Evolutionary conservation across 345 rosid species (phyloP).

Genomic region (Salix brachista): DNA sequence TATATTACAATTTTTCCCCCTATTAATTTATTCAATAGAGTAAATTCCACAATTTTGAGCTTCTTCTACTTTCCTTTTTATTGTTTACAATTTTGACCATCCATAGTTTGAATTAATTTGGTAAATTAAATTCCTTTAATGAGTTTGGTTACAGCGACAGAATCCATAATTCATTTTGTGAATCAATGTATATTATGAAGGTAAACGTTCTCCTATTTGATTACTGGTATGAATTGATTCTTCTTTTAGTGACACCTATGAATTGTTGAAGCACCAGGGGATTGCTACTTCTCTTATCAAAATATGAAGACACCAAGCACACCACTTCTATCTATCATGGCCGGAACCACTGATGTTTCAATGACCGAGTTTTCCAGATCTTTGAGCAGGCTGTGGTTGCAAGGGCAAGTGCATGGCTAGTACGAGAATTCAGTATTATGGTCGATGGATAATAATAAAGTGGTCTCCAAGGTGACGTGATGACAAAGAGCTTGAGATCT

Average conservation of each 20-base stretch:
- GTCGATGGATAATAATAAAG: neutral
- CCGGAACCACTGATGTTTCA: no score
- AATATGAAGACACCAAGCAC: neutral
- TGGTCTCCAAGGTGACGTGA: neutral
- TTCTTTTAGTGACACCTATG: neutral
- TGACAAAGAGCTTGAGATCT: no score
- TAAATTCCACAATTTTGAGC: constrained; percentile 8
- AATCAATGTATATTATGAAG: neutral
- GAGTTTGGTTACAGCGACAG: neutral
- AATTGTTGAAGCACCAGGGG: neutral
- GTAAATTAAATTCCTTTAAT: neutral
- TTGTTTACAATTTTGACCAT: neutral
- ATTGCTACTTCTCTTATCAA: neutral
- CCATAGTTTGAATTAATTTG: neutral
- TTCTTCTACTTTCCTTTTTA: neutral
- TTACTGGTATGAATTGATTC: neutral
- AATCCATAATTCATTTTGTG: neutral
- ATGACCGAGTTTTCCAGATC: no score
- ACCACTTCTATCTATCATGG: no score
- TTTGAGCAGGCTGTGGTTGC: no score
- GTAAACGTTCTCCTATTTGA: neutral
- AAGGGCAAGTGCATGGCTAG: neutral
- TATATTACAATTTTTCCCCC: neutral
- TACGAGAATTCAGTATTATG: neutral
- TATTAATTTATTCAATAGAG: neutral